Evolutionary conservation across 305 asterid genomes (phyloP).

Genomic region (Stenogyne calaminthoides): DNA sequence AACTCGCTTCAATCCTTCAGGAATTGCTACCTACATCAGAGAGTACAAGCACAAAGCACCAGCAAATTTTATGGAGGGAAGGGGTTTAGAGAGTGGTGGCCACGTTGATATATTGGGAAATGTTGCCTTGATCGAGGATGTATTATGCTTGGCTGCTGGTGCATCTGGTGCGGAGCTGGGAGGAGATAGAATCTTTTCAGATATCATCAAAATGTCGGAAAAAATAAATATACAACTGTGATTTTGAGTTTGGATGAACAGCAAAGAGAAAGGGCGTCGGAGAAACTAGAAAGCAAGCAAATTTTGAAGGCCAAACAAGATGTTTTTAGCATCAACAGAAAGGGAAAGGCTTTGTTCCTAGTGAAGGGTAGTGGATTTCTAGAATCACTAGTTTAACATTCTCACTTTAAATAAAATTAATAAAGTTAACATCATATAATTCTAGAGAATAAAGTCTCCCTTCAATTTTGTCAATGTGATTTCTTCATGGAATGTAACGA

Average conservation of each 20-base stretch:
- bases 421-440: constrained; percentile 29
- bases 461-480: constrained; percentile 2
- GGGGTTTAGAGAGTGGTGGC: constrained; percentile 79
- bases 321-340: constrained; percentile 15
- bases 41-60: constrained; percentile 87
- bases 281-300: neutral
- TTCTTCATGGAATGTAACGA: neutral
- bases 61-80: constrained; percentile 65
- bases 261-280: neutral
- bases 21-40: constrained; percentile 55
- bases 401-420: constrained; percentile 35
- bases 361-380: constrained; percentile 20
- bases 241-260: constrained; percentile 18
- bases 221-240: constrained; percentile 56
- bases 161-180: constrained; percentile 64
- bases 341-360: neutral
- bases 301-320: neutral
- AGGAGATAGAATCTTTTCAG: constrained; percentile 68
- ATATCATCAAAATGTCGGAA: constrained; percentile 70
- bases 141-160: constrained; percentile 74
- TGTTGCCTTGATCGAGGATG: constrained; percentile 76
- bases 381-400: constrained; percentile 26
- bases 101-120: constrained; percentile 97
- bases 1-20: constrained; percentile 88
- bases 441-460: constrained; percentile 3